These are phyloP conservation scores for Symbiodinium natans DNA, from an alignment of 73 alveolate species.

Conservation along the genomic window DNA sequence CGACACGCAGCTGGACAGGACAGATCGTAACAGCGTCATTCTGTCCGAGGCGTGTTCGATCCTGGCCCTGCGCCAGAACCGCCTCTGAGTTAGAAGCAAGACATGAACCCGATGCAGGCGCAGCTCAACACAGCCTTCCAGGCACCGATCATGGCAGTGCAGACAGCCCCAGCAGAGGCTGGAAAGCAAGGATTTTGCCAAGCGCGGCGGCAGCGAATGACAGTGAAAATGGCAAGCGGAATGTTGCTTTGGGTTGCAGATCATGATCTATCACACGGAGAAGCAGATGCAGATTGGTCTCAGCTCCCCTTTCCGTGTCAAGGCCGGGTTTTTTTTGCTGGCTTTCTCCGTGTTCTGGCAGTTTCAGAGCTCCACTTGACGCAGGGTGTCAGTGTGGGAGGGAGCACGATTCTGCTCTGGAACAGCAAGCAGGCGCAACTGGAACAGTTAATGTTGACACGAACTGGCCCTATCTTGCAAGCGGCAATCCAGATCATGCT, in stretches of 20 bases:
- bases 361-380: not conserved
- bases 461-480: too few relatives aligned
- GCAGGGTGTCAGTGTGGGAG: constrained; percentile 63
- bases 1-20: too few relatives aligned
- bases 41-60: not conserved
- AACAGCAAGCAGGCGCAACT: constrained; percentile 47
- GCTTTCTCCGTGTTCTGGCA: too few relatives aligned
- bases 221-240: too few relatives aligned
- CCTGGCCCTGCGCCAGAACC: too few relatives aligned
- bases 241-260: not conserved
- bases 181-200: too few relatives aligned
- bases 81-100: too few relatives aligned
- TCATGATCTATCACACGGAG: constrained; percentile 84
- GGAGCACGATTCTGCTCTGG: constrained; percentile 37
- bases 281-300: constrained; percentile 6
- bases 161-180: constrained; percentile 29
- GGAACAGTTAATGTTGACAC: not conserved
- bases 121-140: constrained; percentile 85
- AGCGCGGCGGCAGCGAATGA: too few relatives aligned
- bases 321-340: not conserved
- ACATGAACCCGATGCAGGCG: too few relatives aligned
- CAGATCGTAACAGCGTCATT: constrained; percentile 49
- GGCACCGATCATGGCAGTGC: constrained; percentile 92
- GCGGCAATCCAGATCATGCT: constrained; percentile 12
- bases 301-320: not conserved